These are phyloP conservation scores for Calycina marina DNA, from an alignment of 2,329 filamentous ascomycete genomes.

Conservation along the genomic window DNA sequence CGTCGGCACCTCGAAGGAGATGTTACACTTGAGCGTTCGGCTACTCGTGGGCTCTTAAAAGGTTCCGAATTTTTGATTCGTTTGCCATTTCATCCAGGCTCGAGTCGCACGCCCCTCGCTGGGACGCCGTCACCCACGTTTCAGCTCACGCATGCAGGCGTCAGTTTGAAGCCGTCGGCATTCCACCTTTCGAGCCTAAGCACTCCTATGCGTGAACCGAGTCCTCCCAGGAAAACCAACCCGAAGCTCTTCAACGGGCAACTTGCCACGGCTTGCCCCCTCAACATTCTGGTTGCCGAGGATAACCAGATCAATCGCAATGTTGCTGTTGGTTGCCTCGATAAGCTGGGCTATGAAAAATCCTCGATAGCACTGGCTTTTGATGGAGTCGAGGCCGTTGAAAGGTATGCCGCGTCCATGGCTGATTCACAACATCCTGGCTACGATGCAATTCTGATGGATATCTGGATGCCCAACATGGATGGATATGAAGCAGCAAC, in stretches of 20 bases:
- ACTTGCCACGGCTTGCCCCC: conserved; percentile 42
- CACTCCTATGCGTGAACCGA: neutral
- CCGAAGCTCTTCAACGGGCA: conserved; percentile 33
- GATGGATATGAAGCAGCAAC: conserved; percentile 57
- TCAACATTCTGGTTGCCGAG: conserved; percentile 56
- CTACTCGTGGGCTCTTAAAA: conserved; percentile 41
- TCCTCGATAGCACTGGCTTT: conserved; percentile 43
- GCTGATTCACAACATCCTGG: conserved; percentile 16
- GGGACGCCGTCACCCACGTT: conserved; percentile 11
- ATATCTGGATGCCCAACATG: conserved; percentile 62
- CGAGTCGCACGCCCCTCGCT: conserved; percentile 11
- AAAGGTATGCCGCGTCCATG: conserved; percentile 36
- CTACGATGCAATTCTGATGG: conserved; percentile 56
- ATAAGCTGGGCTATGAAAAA: conserved; percentile 48
- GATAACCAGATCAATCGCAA: conserved; percentile 61
- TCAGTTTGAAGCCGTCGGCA: conserved; percentile 2
- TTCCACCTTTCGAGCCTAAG: neutral
- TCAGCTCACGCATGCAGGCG: conserved; percentile 2
- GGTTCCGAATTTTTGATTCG: conserved; percentile 57
- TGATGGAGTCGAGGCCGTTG: conserved; percentile 53
- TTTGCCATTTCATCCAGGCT: conserved; percentile 30
- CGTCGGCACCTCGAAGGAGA: conserved; percentile 51
- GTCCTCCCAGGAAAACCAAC: neutral
- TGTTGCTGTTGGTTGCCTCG: conserved; percentile 50
- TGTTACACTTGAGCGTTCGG: conserved; percentile 46